Evolutionary conservation across 768 basidiomycete species (phyloP).

Genomic region (Termitomyces sp.): DNA sequence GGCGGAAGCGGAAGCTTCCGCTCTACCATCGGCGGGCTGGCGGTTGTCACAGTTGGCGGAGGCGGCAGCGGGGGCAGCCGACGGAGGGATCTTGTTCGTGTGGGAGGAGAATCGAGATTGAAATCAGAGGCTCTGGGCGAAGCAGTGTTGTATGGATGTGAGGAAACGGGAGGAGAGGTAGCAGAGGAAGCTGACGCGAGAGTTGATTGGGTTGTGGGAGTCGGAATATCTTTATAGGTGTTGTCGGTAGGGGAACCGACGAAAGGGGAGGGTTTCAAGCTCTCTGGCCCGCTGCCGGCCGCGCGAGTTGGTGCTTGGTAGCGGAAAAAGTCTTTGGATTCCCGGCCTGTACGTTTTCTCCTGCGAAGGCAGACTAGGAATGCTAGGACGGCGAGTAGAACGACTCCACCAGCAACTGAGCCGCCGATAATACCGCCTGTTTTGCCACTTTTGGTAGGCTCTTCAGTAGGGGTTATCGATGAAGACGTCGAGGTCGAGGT

Average conservation of each 20-base stretch:
- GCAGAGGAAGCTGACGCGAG: neutral
- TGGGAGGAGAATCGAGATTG: no score
- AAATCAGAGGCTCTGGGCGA: neutral
- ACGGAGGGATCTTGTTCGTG: neutral
- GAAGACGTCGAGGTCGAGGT: neutral
- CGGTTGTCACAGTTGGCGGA: neutral
- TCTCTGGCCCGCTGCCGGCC: neutral
- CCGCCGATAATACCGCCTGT: constrained; percentile 17
- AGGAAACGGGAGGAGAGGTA: neutral
- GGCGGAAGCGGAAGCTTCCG: neutral
- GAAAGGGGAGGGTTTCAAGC: neutral
- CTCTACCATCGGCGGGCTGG: neutral
- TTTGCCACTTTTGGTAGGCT: neutral
- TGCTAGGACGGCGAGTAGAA: constrained; percentile 7
- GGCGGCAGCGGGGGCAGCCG: neutral
- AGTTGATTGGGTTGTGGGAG: neutral
- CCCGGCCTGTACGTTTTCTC: constrained; percentile 3
- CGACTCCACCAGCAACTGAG: constrained; percentile 14
- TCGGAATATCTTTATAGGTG: neutral
- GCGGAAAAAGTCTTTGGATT: constrained; percentile 11
- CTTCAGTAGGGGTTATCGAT: neutral
- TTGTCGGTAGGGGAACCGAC: neutral
- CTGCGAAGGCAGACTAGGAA: constrained; percentile 5
- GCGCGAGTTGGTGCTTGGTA: constrained; percentile 10
- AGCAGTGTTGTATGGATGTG: neutral